Percentiles rank a stretch among this genome's conserved stretches.
Evolutionary conservation across 2,329 filamentous ascomycete species (phyloP).

Genomic region (Neopestalotiopsis sp.): DNA sequence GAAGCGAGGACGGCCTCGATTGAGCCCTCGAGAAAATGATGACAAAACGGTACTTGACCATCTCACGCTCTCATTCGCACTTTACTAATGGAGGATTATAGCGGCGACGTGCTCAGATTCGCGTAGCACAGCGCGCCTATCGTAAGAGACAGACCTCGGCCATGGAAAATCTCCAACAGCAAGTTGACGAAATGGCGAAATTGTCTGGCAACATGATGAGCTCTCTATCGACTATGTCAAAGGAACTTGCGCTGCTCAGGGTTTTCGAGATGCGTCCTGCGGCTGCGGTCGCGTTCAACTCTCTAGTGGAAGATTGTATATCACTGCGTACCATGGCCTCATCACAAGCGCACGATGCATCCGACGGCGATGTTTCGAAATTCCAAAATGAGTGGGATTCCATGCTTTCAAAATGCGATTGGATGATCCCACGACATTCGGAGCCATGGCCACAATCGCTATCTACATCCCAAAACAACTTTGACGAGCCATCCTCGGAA

Average conservation of each 20-base stretch:
- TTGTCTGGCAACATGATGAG: not conserved
- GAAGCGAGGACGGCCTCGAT: not conserved
- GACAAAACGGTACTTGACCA: not conserved
- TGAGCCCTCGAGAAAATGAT: not conserved
- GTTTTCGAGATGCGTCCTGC: not conserved
- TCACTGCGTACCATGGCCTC: not conserved
- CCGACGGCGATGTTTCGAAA: not conserved
- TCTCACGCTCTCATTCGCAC: not conserved
- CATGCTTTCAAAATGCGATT: not conserved
- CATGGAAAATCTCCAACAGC: not conserved
- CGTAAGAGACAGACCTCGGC: not conserved
- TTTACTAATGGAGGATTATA: not conserved
- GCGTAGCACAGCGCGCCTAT: not conserved
- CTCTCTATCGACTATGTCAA: not conserved
- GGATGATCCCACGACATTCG: not conserved
- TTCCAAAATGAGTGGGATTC: not conserved
- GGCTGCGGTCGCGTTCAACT: not conserved
- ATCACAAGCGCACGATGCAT: not conserved
- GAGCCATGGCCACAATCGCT: not conserved
- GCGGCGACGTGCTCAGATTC: not conserved
- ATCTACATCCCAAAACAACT: not conserved
- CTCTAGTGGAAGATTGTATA: not conserved
- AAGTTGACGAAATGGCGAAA: not conserved
- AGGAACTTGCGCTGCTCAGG: not conserved
- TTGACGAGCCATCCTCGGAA: not conserved